These are phyloP conservation scores for Cicer arietinum DNA, from an alignment of 306 rosid genomes.

Conservation along the genomic window DNA sequence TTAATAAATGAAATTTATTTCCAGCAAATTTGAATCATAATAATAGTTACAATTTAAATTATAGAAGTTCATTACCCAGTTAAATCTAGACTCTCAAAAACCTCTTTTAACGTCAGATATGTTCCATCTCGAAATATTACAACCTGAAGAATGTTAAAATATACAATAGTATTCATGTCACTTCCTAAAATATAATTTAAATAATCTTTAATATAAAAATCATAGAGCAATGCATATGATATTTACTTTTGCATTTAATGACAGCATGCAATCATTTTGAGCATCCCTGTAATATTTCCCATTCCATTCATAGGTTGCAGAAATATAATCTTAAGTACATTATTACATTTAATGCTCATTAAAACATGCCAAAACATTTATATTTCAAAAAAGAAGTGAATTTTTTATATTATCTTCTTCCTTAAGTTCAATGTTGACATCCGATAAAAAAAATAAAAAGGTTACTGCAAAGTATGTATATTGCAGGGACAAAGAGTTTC, in stretches of 20 bases:
- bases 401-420: slow-evolving; percentile 17
- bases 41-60: slow-evolving; percentile 19
- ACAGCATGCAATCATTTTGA: slow-evolving; percentile 32
- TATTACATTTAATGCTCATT: neutral
- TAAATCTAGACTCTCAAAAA: slow-evolving; percentile 96
- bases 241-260: slow-evolving; percentile 11
- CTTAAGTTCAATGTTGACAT: slow-evolving; percentile 6
- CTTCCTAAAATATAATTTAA: slow-evolving; percentile 16
- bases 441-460: neutral
- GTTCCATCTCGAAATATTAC: slow-evolving; percentile 99
- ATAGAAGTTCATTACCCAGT: slow-evolving; percentile 69
- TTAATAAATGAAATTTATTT: slow-evolving; percentile 35
- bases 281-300: slow-evolving; percentile 3
- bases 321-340: neutral
- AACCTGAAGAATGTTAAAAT: slow-evolving; percentile 63
- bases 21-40: slow-evolving; percentile 25
- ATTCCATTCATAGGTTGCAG: neutral
- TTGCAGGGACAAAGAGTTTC: slow-evolving; percentile 15
- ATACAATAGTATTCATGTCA: slow-evolving; percentile 33
- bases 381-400: neutral
- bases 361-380: slow-evolving; percentile 8
- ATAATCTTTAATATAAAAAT: slow-evolving; percentile 3
- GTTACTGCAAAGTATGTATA: slow-evolving; percentile 24
- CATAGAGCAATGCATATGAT: neutral
- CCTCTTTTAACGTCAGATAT: slow-evolving; percentile 96